phyloP scores from a whole-genome alignment of 2,329 filamentous ascomycete genomes.

The Microcyclospora pomicola region DNA sequence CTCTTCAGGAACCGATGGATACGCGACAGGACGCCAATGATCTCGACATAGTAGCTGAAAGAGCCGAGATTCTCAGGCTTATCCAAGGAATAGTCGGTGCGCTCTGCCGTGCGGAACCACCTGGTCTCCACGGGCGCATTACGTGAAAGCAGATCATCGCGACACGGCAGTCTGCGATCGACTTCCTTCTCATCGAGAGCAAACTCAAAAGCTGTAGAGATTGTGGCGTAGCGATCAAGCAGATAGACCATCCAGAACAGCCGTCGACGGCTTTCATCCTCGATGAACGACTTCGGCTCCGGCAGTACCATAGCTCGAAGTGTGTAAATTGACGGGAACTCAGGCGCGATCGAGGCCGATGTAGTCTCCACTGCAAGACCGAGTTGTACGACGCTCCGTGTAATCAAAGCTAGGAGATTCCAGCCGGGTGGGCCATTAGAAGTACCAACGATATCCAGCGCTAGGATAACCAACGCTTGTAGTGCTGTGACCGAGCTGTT shows the following conservation, averaged over 20 bases:
- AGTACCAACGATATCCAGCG: constrained; percentile 69
- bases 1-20: constrained; percentile 82
- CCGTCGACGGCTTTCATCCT: constrained; percentile 72
- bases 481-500: constrained; percentile 80
- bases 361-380: constrained; percentile 73
- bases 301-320: constrained; percentile 72
- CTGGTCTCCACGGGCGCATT: constrained; percentile 74
- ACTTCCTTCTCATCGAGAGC: constrained; percentile 81
- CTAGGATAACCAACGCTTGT: constrained; percentile 75
- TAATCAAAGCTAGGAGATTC: constrained; percentile 83
- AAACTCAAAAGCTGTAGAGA: constrained; percentile 86
- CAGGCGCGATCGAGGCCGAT: constrained; percentile 63
- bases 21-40: constrained; percentile 71
- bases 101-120: constrained; percentile 58
- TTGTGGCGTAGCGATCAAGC: constrained; percentile 77
- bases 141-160: constrained; percentile 71
- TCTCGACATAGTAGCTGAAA: constrained; percentile 83
- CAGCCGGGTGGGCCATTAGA: constrained; percentile 85
- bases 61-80: constrained; percentile 71
- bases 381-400: constrained; percentile 74
- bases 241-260: constrained; percentile 94
- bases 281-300: constrained; percentile 71
- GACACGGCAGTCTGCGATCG: constrained; percentile 72
- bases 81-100: constrained; percentile 36
- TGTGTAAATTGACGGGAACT: constrained; percentile 78